Conservation (phyloP, 176 grass and related monocot genomes). For the Triticum monococcum region DNA sequence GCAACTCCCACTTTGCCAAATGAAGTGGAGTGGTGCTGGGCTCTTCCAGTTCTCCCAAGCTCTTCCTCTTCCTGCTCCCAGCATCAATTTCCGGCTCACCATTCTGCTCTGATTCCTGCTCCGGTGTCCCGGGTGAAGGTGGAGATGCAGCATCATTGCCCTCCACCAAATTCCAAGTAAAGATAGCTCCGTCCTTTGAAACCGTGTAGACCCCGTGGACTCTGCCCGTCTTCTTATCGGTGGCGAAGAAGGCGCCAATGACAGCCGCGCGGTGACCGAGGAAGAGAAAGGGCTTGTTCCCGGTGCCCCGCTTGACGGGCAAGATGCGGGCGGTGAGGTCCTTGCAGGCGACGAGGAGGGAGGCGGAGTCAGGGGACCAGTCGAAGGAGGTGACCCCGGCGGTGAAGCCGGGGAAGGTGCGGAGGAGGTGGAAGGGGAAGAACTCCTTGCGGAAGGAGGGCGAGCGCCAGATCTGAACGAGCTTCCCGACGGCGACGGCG, state of each 20-base stretch:
- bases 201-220: conserved; percentile 64
- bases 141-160: conserved; percentile 44
- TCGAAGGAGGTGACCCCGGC: conserved; percentile 73
- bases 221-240: conserved; percentile 64
- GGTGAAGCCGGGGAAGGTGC: conserved; percentile 69
- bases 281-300: conserved; percentile 74
- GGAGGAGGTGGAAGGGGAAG: conserved; percentile 89
- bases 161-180: conserved; percentile 76
- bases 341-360: conserved; percentile 81
- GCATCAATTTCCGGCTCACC: conserved; percentile 34
- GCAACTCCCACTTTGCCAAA: conserved; percentile 60
- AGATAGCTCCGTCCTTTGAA: conserved; percentile 85
- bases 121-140: conserved; percentile 51
- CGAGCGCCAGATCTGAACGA: conserved; percentile 92
- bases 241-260: conserved; percentile 65
- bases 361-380: conserved; percentile 87
- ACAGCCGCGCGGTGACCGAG: conserved; percentile 70
- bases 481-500: conserved; percentile 73
- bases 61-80: conserved; percentile 54
- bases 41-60: conserved; percentile 39
- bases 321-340: conserved; percentile 74
- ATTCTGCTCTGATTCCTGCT: conserved; percentile 40
- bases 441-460: conserved; percentile 88
- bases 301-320: conserved; percentile 48
- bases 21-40: conserved; percentile 34